A percentile compares a stretch with the other conserved stretches of the same genome.
Evolutionary conservation across 306 rosid species (phyloP).

Genomic region (Ormosia semicastrata): DNA sequence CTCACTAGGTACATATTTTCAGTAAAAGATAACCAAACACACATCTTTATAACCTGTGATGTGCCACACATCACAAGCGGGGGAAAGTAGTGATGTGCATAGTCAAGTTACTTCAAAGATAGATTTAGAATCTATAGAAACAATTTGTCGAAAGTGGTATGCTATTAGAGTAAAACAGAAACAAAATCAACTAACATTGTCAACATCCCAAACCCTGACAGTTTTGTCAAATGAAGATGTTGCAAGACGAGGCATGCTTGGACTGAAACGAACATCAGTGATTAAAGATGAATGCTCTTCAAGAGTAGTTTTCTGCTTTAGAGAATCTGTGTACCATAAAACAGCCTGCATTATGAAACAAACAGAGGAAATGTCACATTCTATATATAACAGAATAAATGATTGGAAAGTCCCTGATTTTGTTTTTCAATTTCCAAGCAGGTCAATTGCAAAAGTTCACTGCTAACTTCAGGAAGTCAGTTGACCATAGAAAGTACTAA

Average conservation of each 20-base stretch:
- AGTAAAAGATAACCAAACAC: background rate
- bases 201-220: conserved; percentile 98
- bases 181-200: conserved; percentile 62
- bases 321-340: conserved; percentile 81
- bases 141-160: background rate
- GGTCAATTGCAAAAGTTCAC: background rate
- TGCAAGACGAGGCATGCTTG: conserved; percentile 93
- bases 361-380: conserved; percentile 19
- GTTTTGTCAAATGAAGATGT: conserved; percentile 97
- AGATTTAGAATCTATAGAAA: conserved; percentile 4
- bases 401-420: background rate
- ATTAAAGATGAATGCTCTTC: conserved; percentile 82
- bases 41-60: background rate
- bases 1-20: background rate
- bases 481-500: conserved; percentile 3
- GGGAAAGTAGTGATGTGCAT: background rate
- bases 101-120: background rate
- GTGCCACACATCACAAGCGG: background rate
- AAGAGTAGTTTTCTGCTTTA: conserved; percentile 67
- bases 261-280: conserved; percentile 96
- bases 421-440: conserved; percentile 2
- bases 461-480: conserved; percentile 10
- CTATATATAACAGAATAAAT: background rate
- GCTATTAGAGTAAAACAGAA: background rate
- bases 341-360: conserved; percentile 69